Evolutionary conservation across 768 basidiomycete genomes (phyloP), one percentile per base, ranked within the genome.

Genomic region (Filobasidium floriforme): DNA sequence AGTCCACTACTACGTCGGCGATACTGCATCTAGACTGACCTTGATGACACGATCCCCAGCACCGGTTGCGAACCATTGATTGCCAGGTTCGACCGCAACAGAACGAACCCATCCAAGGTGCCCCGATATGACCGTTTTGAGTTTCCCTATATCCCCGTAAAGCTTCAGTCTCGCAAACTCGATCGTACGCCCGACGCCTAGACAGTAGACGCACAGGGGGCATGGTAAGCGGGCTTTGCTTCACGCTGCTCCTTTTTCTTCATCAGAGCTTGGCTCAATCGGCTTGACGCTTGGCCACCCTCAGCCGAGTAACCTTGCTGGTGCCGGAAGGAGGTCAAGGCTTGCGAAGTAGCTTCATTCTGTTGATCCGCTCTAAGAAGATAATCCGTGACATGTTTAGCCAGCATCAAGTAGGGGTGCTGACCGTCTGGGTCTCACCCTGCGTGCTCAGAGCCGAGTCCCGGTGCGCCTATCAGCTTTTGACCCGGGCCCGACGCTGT

Each of bases 31-130:
- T 57, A 14, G 19, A 68, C 69, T 32, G 37, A 78, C 79, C 73
- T 99, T 98, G 76, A 99, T 89, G 41, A 99, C 93, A 26, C 96
- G 85, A 79, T 98, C 96, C 2, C 96, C 96, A 0, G 96, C 96
- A 66, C 96, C 96, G 0, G 92, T 92, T 1, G 90, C 96, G 70
- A 99, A 98, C 96, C 96, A 99, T 75, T 93, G 81, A 81, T 99
- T 99, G 11, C 92, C 96, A 11, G 94, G 94, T 79, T 98, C 96
- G 43, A 99, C 92, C 1, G 96, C 92, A 18, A 90, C 89, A 73
- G 89, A 88, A 65, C 96, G 85, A 18, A 99, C 94, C 96, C 96
- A 99, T 11, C 96, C 96, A 68, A 99, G 79, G 80, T 99, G 94
- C 0, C 96, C 96, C 0, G 92, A 96, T 66, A 99, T 97, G 72